phyloP scores from a whole-genome alignment of 2,329 filamentous ascomycete genomes.

The Penicillium carneum region DNA sequence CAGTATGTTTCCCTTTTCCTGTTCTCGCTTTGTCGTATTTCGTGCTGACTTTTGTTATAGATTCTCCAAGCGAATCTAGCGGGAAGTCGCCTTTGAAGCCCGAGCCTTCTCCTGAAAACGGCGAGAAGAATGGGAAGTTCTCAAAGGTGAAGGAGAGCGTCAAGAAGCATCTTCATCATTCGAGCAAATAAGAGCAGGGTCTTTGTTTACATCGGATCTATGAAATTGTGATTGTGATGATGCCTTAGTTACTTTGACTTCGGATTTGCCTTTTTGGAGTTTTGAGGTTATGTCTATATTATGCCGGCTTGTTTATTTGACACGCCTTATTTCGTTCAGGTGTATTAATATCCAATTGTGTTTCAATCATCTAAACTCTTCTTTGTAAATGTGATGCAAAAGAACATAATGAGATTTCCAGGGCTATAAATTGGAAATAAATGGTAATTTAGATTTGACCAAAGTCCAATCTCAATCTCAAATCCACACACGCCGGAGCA shows the following conservation, averaged over 20 bases:
- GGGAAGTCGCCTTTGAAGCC: slow-evolving; percentile 14
- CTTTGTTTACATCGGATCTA: background rate
- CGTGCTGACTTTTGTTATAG: slow-evolving; percentile 1
- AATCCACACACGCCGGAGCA: background rate
- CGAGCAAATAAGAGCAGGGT: slow-evolving; percentile 8
- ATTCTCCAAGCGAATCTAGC: background rate
- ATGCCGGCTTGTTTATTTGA: background rate
- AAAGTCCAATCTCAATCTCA: background rate
- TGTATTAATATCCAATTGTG: slow-evolving; percentile 22
- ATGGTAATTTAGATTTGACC: background rate
- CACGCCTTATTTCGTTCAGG: background rate
- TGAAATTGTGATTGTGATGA: background rate
- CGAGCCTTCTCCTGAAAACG: background rate
- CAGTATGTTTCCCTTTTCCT: background rate
- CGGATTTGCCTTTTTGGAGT: background rate
- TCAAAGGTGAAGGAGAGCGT: slow-evolving; percentile 35
- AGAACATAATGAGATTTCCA: background rate
- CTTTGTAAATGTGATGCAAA: background rate
- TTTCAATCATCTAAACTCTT: background rate
- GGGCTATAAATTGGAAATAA: background rate
- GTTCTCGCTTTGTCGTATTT: too few species aligned
- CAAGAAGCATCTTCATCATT: slow-evolving; percentile 29
- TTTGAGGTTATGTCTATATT: slow-evolving; percentile 2
- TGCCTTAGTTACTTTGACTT: background rate
- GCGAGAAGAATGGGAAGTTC: slow-evolving; percentile 26